Base-by-base conservation (phyloP, 805 yeast genomes). In the Saccharomycopsis fodiens region DNA sequence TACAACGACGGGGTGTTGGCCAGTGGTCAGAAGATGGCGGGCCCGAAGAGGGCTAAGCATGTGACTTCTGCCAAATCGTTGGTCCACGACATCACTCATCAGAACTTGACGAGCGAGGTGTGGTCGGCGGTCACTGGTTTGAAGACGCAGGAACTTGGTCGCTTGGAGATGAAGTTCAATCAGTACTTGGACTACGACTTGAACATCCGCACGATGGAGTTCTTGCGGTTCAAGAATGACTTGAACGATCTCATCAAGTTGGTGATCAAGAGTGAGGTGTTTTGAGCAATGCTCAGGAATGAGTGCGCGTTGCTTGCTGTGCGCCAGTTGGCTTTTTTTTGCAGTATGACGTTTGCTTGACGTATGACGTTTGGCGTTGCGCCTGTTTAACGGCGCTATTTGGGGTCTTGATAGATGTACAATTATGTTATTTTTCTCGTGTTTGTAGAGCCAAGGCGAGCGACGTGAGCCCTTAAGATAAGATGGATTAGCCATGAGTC, bases 121-220 rank as follows among this genome's bases (percentile, higher is more conserved):
- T 49, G 50, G 50, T 45, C 52, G 7, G 17, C 42, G 27, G 37
- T 49, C 6, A 32, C 50, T 22, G 52, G 52, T 15, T 49, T 49
- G 25, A 3, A 39, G 12, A 38, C 19, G 16, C 27, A 27, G 10
- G 50, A 45, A 32, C 27, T 49, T 7, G 36, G 23, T 13, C 42
- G 32, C 20, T 37, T 49, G 20, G 37, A 38, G 20, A 13, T 32
- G 3, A 27, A 45, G 12, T 41, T 49, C 30, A 35, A 34, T 15
- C 27, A 39, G 27, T 41, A 36, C 19, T 10, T 46, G 20, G 36
- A 29, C 15, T 39, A 45, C 23, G 46, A 42, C 35, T 45, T 48
- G 17, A 23, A 12, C 12, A 29, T 45, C 16, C 17, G 19, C 25
- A 16, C 16, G 4, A 7, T 19, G n/a, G 52, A 45, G 17, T 42